Evolutionary conservation across 371 early-diverging fungal species (phyloP), one percentile per base, ranked within the genome.

Genomic region (Lichtheimia ramosa): DNA sequence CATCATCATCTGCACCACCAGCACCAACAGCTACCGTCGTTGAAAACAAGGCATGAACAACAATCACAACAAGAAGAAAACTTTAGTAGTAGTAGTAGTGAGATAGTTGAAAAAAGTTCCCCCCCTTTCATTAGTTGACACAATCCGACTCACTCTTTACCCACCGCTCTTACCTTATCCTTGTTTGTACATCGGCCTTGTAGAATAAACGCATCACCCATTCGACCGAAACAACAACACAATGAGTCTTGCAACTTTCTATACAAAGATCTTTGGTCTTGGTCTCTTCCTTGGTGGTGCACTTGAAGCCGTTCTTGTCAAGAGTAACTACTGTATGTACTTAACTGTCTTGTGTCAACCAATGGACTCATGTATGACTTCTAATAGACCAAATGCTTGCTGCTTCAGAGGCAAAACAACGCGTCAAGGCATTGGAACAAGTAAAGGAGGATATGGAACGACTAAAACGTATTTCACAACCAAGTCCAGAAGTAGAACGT

Each of bases 311-410:
- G 21, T 76, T 23, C 60, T 79, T 7, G 69, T 79, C 60, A 76
- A 79, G 57, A 66, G 71, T 58, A 79, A 79, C 48, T 79, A 79
- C 51, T 79, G 78, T 78, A 72, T 43, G 74, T 62, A 0, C 7
- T 25, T n/a, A 2, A 18, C 14, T 15, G 8, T 57, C 46, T 34
- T n/a, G 6, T 25, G 7, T 18, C 25, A 51, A 46, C n/a, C 46
- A 46, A 16, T 46, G 16, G 18, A 6, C 16, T 46, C 34, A 34
- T 10, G 34, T 10, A 34, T 28, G 5, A 14, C n/a, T 49, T 23
- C 0, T 24, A 54, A 16, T 55, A 78, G 78, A 79, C 62, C 71
- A 76, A 71, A 74, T 79, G 77, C 56, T 79, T 20, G 77, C 75
- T 21, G 80, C 80, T 46, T 74, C 80, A 10, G 77, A 79, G 57